Base-by-base conservation (phyloP, 2,329 filamentous ascomycete species). In the Aspergillus uvarum region DNA sequence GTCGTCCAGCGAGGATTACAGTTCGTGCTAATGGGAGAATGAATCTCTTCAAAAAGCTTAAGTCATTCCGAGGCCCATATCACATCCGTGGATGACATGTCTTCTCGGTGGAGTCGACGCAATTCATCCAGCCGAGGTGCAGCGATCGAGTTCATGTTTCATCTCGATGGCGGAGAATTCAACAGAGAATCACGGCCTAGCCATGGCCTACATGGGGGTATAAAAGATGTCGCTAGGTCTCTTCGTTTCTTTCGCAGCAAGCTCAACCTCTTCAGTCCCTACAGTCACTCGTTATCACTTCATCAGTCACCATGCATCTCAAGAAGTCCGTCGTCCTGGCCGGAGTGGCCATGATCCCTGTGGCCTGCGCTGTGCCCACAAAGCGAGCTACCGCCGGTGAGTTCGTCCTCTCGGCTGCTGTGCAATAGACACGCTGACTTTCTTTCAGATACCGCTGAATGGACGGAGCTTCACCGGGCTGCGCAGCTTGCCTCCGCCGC, bases 401-500 rank as follows among this genome's bases (percentile, higher is more conserved):
- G 38, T 19, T 16, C 38, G 38, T 16, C 16, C 16, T 16, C 6
- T 44, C 1, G 38, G 16, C 16, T 16, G 38, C 7, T 44, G 38
- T 44, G 16, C 38, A 6, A 44, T 44, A 2, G 14, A 12, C 14
- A 44, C 8, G 16, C 42, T 55, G 26, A 55, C 19, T 12, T 29
- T 2, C 3, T 10, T 8, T 7, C 19, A 70, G 69, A 64, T 38
- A 8, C 63, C 10, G 50, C 59, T 35, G 64, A 63, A 8, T 72
- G 64, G 21, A 8, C 60, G 12, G 63, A 66, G 32, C 59, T 73
- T 21, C 65, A 65, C 10, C 64, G 71, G 38, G 65, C 70, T 3
- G 71, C 71, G n/a, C 49, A 72, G 26, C 64, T 73, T 12, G 69
- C 71, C 8, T 73, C 71, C 6, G 71, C 70, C 44, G 69, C 70